Evolutionary conservation across 1,284 basidiomycete genomes (phyloP), one percentile per base, ranked within the genome.

Genomic region (Singerocomus rubriflavus): DNA sequence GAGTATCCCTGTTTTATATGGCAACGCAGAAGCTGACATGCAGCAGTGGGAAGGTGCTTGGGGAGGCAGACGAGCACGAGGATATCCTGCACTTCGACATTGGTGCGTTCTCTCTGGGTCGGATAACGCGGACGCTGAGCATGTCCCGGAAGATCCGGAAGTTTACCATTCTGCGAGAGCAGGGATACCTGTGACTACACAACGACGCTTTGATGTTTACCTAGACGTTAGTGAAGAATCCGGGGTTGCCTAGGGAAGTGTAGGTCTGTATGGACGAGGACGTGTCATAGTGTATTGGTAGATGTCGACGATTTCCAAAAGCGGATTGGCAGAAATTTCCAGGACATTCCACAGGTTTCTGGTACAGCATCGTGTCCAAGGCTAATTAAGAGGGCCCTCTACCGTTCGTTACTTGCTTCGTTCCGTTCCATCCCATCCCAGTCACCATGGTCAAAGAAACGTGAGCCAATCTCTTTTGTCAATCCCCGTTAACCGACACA

Each of bases 171-270:
- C 84, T 6, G 85, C 91, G 9, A 80, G 94, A 36, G 75, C 79
- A 48, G 89, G 89, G 12, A 90, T 96, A 50, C 93, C 93, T 12
- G 90, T 98, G 16, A 93, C 91, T 1, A 80, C 74, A 21, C 95
- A 98, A 69, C 73, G 93, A 52, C 80, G 94, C 50, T 97, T 96
- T 65, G 94, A 96, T 70, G 91, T 96, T 46, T 98, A 97, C 66
- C 74, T 79, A 5, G 87, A 95, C 66, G 82, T 95, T 43, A 78
- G 74, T 52, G 32, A 21, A 25, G 35, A 36, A 4, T 1, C 26
- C 17, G 29, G 12, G 11, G n/a, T 25, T 6, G 40, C 40, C 4
- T 57, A 52, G 46, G 16, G n/a, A 54, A 34, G 29, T 21, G 6
- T 21, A 33, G 5, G 21, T 21, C 21, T 21, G 21, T 21, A 21